These are phyloP conservation scores for Sugiyamaella paludigena DNA, from an alignment of 1,139 yeast species.

Conservation along the genomic window DNA sequence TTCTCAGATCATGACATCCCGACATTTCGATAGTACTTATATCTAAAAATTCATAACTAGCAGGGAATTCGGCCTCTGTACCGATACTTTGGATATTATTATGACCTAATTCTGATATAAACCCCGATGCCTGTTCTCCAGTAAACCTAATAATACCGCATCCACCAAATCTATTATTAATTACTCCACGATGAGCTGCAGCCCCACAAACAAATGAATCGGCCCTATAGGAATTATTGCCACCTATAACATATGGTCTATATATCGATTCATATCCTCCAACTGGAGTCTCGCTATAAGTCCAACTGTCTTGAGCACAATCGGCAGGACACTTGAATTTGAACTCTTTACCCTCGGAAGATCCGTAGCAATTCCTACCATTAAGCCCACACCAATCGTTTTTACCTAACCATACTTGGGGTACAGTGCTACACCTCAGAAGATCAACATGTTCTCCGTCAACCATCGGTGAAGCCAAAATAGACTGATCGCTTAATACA, in stretches of 20 bases:
- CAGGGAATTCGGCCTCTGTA: slow-evolving; percentile 73
- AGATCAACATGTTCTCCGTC: slow-evolving; percentile 26
- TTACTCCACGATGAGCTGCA: slow-evolving; percentile 79
- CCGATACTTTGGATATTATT: slow-evolving; percentile 53
- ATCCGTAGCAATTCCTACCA: slow-evolving; percentile 54
- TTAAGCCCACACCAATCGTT: slow-evolving; percentile 74
- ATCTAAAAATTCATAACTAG: slow-evolving; percentile 58
- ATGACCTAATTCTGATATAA: slow-evolving; percentile 39
- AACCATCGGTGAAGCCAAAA: slow-evolving; percentile 29
- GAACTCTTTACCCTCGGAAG: slow-evolving; percentile 47
- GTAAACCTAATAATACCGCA: slow-evolving; percentile 63
- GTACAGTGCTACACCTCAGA: slow-evolving; percentile 34
- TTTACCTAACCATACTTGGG: slow-evolving; percentile 63
- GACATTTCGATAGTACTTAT: slow-evolving; percentile 35
- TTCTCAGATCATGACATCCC: slow-evolving; percentile 68
- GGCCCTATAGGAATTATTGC: slow-evolving; percentile 66
- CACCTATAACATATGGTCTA: slow-evolving; percentile 73
- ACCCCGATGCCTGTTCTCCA: slow-evolving; percentile 47
- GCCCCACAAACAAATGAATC: slow-evolving; percentile 91
- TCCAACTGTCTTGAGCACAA: slow-evolving; percentile 75
- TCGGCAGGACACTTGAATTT: slow-evolving; percentile 82
- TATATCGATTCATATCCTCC: slow-evolving; percentile 70
- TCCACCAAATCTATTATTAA: slow-evolving; percentile 77
- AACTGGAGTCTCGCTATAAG: slow-evolving; percentile 73
- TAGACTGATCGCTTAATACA: slow-evolving; percentile 25